Base-by-base conservation (phyloP, 1,139 yeast genomes). In the Candida mesenterica region DNA sequence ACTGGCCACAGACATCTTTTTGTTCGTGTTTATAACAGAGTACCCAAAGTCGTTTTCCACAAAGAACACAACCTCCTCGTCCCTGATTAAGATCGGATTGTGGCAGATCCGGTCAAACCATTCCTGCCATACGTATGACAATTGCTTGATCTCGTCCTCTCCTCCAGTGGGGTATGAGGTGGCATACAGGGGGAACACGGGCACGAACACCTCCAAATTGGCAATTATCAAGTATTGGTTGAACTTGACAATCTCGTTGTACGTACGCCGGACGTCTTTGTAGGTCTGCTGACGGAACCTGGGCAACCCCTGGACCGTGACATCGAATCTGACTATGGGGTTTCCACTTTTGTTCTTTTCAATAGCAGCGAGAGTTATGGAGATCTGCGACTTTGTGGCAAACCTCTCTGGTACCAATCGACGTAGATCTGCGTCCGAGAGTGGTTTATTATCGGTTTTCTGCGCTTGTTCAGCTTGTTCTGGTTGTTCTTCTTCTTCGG, bases 191-290 rank as follows among this genome's bases (percentile, higher is more conserved):
- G 97, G 97, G 26, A 92, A 66, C 2, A 94, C 81, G 0, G 98
- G 97, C 4, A 94, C 92, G 61, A 92, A 89, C 42, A 94, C 90
- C 58, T 92, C 98, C 23, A 94, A 81, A 49, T 88, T 84, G 27
- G 95, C 85, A 15, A 82, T 78, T 40, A 80, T 77, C 46, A 90
- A 67, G 54, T 84, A 92, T 49, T 79, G 81, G 62, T 86, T 87
- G 52, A 94, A 78, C 47, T 79, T 77, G 30, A 75, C 76, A 45
- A 89, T 71, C 57, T 92, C 99, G 41, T 74, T 74, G 52, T 77
- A 86, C 0, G 96, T 83, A 39, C 97, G 75, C 44, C 96, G 77
- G 15, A 92, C 67, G 40, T 83, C 92, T 40, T 81, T 78, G 56
- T 85, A 90, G 4, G 63, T 59, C 6, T 76, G 63, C 42, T 86